These are phyloP conservation scores for Suhomyces sp. DNA, from an alignment of 805 yeast genomes.

Conservation along the genomic window DNA sequence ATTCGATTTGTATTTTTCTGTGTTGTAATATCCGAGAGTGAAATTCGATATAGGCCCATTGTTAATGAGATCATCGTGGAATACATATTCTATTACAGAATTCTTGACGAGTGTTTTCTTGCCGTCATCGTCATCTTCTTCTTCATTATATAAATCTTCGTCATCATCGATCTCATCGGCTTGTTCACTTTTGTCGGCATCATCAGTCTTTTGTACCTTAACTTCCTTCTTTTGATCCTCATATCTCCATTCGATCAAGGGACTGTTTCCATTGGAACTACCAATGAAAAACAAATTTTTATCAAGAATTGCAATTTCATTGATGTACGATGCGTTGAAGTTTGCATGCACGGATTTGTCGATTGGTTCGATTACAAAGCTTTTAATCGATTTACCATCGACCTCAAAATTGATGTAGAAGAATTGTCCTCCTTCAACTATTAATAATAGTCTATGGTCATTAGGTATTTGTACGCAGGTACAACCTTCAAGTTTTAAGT, in stretches of 20 bases:
- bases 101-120: slow-evolving; percentile 3
- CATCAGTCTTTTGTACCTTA: slow-evolving; percentile 5
- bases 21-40: slow-evolving; percentile 59
- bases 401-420: slow-evolving; percentile 36
- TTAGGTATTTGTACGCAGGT: slow-evolving; percentile 33
- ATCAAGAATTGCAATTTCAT: slow-evolving; percentile 41
- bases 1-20: slow-evolving; percentile 56
- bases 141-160: slow-evolving; percentile 40
- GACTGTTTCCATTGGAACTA: slow-evolving; percentile 58
- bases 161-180: slow-evolving; percentile 26
- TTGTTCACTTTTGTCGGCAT: slow-evolving; percentile 7
- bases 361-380: slow-evolving; percentile 31
- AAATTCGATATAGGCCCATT: slow-evolving; percentile 75
- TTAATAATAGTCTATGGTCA: slow-evolving; percentile 34
- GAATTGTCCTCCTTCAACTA: slow-evolving; percentile 34
- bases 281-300: slow-evolving; percentile 55
- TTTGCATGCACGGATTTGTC: slow-evolving; percentile 28
- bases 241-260: slow-evolving; percentile 45
- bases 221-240: slow-evolving; percentile 5
- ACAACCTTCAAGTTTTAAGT: slow-evolving; percentile 57
- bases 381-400: slow-evolving; percentile 44
- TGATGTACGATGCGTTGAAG: slow-evolving; percentile 38
- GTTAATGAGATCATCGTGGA: slow-evolving; percentile 55
- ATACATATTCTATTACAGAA: slow-evolving; percentile 6
- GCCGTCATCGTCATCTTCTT: slow-evolving; percentile 24